Base-by-base conservation (phyloP, 768 basidiomycete genomes). In the Trametes cubensis region DNA sequence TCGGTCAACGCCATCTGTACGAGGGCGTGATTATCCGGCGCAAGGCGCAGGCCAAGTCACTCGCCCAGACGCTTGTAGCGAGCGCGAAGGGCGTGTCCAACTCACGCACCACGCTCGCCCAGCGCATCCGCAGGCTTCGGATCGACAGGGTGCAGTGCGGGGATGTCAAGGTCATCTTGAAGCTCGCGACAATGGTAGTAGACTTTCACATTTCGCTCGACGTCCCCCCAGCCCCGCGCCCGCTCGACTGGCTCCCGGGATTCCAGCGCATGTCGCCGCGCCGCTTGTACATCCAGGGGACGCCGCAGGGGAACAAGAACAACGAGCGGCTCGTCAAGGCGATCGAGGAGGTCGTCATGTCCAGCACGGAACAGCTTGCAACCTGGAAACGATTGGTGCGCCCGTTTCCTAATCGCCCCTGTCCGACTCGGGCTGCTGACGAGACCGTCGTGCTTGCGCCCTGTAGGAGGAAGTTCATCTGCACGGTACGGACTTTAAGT, bases 11-110 rank as follows among this genome's bases (percentile, higher is more conserved):
- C 25, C 25, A 42, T 17, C 53, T 55, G 2, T 55, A 55, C 41
- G 41, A 55, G 14, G 53, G 53, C 23, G 34, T 55, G 41, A 44
- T 55, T 23, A 14, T 55, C n/a, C 53, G 41, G 41, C 53, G 53
- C 17, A 42, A 44, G 10, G 26, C 13, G 15, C 53, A 55, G 25
- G 53, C 53, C 13, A 25, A 55, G 41, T 14, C 53, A 14, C 53
- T 55, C 53, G 53, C 53, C 14, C 39, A 23, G 15, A 26, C 53
- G 7, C 41, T 55, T 17, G 20, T 39, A 4, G 40, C 40, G 14
- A 26, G 14, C 41, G 23, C 11, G 15, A 28, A 23, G 17, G 39
- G 53, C 2, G 7, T n/a, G 30, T 13, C 18, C 7, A 14, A 23
- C 7, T 13, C 30, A 13, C 8, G 18, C 17, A 5, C 14, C 30